Base-by-base conservation (phyloP, 345 rosid genomes). In the Rhizophora mangle region DNA sequence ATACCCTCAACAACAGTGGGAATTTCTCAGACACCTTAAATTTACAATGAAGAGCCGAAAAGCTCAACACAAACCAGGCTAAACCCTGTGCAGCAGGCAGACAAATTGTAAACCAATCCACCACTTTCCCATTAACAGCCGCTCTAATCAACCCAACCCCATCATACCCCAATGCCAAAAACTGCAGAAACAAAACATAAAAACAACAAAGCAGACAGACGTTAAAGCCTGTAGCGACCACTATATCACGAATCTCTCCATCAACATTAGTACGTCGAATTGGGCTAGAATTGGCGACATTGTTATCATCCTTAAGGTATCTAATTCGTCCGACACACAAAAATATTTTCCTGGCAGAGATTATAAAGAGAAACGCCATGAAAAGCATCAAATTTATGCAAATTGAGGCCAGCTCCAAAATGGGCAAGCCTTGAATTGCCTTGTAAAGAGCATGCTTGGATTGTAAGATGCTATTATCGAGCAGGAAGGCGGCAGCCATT, bases 1-100 rank as follows among this genome's bases (percentile, higher is more conserved):
- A 96, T 52, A 87, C 49, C 82, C 99, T 89, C 75, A 89, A 64
- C 82, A 90, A 78, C 47, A 84, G 59, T 2, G 96, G 94, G 81
- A 92, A 86, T 76, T 83, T 90, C 86, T 89, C 91, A 15, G 80
- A 83, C 22, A 75, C 73, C 74, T 92, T 92, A 72, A 87, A 89
- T 74, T 88, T 92, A 80, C 90, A 89, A 74, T 88, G 92, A 78
- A 96, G 86, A 82, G 85, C 77, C 21, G 81, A 84, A 79, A 85
- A 86, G 79, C 92, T 89, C 81, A 96, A 69, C 8, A 89, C 81
- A 76, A 85, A 72, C 98, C 99, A 96, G 70, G 98, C 88, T 80
- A 96, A 81, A 75, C 85, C 79, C 68, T 85, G 95, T 18, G 86
- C 81, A 71, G 82, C 84, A 72, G 98, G 96, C 59, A 82, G 76